Evolutionary conservation across 192 early-diverging fungal genomes (phyloP).

Genomic region (Coemansia interrupta): DNA sequence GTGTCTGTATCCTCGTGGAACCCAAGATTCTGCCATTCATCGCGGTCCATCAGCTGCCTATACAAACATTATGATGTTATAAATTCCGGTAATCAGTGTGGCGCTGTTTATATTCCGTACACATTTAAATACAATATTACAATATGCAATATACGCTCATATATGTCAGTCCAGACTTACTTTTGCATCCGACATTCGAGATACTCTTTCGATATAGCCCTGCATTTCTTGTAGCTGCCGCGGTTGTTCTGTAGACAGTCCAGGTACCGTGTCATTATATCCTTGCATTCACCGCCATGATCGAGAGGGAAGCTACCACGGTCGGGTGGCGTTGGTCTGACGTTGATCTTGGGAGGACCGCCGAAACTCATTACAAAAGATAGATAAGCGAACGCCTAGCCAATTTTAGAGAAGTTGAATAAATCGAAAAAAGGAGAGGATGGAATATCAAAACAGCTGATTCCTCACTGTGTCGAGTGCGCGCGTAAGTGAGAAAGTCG

Average conservation of each 20-base stretch:
- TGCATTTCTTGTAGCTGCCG: slow-evolving; percentile 69
- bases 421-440: not conserved
- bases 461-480: not conserved
- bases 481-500: too few relatives aligned
- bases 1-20: slow-evolving; percentile 36
- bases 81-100: not conserved
- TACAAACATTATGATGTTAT: not conserved
- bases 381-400: not conserved
- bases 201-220: slow-evolving; percentile 71
- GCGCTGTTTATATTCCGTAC: not conserved
- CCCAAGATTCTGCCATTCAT: slow-evolving; percentile 52
- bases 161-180: slow-evolving; percentile 13
- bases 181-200: slow-evolving; percentile 89
- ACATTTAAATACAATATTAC: not conserved
- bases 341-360: slow-evolving; percentile 62
- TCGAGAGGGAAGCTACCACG: slow-evolving; percentile 90
- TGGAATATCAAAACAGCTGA: not conserved
- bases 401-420: not conserved
- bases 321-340: slow-evolving; percentile 72
- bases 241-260: slow-evolving; percentile 70
- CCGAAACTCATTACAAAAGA: slow-evolving; percentile 66
- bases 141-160: not conserved
- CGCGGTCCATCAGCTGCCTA: slow-evolving; percentile 51
- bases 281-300: slow-evolving; percentile 79
- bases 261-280: slow-evolving; percentile 76